Evolutionary conservation across 495 filamentous ascomycete genomes (phyloP), one percentile per base, ranked within the genome.

Genomic region (Clavariopsis aquatica): DNA sequence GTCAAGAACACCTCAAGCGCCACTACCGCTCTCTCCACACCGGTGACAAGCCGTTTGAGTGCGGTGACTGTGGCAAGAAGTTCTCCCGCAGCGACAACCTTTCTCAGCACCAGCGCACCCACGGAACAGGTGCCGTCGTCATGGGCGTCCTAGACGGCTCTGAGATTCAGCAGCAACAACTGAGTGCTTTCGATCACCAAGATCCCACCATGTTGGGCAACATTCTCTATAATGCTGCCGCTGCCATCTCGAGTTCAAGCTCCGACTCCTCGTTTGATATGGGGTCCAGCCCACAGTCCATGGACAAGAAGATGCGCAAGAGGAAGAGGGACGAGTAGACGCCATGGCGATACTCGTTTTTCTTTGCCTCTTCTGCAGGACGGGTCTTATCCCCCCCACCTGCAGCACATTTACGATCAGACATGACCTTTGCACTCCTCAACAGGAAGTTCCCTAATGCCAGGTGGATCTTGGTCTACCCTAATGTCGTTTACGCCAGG

Each of bases 21-120:
- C 95, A 99, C 80, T 96, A 96, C 82, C 87, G 95, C 49, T 98
- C 95, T 41, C 90, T 99, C 46, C 95, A 98, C 81, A 99, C 95
- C 1, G 87, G 95, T 69, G 94, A 98, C 63, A 99, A 99, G 85
- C 95, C 95, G 7, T 98, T 98, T 74, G 91, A 96, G 76, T 99
- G 95, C 79, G 79, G 85, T 62, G 93, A 98, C 78, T 99, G 95
- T 70, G 93, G 94, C 62, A 99, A 99, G 86, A 96, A 96, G 81
- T 99, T 98, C 81, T 98, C 94, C 0, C 89, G 95, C 60, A 93
- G 89, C 70, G 95, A 99, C 78, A 99, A 99, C 79, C 84, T 99
- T 23, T 88, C 91, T 29, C 95, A 99, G 77, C 95, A 99, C 72
- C 87, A 94, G 51, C 87, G 95, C 52, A 99, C 94, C 15, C 95